Evolutionary conservation across 106 monocot species (phyloP).

Genomic region (Cymbidium sinense): DNA sequence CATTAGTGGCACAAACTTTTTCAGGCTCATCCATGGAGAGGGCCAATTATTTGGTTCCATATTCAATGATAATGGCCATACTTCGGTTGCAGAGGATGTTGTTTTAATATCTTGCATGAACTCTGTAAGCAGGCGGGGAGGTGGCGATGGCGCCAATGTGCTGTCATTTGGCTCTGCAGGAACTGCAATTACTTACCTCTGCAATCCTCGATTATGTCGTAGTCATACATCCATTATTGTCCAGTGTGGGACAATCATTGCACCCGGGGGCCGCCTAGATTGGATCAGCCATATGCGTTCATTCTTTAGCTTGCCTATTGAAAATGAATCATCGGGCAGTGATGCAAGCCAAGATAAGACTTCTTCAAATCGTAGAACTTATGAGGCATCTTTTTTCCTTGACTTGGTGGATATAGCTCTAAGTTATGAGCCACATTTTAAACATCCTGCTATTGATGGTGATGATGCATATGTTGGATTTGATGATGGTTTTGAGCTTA

Average conservation of each 20-base stretch:
- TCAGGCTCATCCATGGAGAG: constrained; percentile 78
- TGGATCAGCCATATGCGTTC: constrained; percentile 61
- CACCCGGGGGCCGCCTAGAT: constrained; percentile 91
- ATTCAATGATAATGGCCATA: constrained; percentile 9
- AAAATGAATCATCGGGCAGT: constrained; percentile 11
- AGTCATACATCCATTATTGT: constrained; percentile 59
- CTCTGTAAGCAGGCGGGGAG: constrained; percentile 49
- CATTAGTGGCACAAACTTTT: constrained; percentile 38
- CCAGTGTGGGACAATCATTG: constrained; percentile 67
- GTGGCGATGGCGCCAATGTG: constrained; percentile 73
- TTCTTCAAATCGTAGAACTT: constrained; percentile 10
- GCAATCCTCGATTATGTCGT: constrained; percentile 41
- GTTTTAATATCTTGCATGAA: constrained; percentile 65
- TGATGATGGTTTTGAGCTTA: constrained; percentile 11
- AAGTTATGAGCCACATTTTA: constrained; percentile 70
- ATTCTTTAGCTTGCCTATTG: constrained; percentile 46
- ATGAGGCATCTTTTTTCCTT: constrained; percentile 55
- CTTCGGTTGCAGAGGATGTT: constrained; percentile 34
- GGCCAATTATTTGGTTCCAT: constrained; percentile 79
- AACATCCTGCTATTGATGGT: neutral
- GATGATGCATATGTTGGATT: constrained; percentile 16
- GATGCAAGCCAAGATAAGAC: constrained; percentile 14
- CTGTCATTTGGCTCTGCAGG: constrained; percentile 68
- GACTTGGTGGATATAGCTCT: constrained; percentile 83
- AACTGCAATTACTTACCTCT: constrained; percentile 37